Evolutionary conservation across 2,329 filamentous ascomycete species (phyloP).

Genomic region (Aspergillus versicolor): DNA sequence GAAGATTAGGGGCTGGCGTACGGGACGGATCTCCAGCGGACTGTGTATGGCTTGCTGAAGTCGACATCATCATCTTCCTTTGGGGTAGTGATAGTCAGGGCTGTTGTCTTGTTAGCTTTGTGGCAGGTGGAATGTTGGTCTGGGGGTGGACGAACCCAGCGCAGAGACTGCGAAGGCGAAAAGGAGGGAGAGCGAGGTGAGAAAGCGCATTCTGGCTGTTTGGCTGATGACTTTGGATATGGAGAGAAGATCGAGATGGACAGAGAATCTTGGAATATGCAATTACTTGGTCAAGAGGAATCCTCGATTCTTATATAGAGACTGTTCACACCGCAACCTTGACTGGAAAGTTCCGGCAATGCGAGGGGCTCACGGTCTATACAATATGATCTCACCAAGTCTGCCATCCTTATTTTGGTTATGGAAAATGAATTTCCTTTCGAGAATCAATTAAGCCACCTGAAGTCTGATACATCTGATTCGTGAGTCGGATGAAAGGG

Average conservation of each 20-base stretch:
- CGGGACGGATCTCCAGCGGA: slow-evolving; percentile 42
- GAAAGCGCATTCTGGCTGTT: slow-evolving; percentile 28
- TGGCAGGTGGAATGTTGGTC: background rate
- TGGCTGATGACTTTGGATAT: background rate
- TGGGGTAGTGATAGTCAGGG: slow-evolving; percentile 35
- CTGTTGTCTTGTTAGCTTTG: slow-evolving; percentile 11
- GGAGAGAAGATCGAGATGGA: background rate
- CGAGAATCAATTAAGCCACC: background rate
- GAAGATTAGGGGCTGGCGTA: slow-evolving; percentile 15
- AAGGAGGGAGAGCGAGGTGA: slow-evolving; percentile 22
- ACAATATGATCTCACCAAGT: background rate
- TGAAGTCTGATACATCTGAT: slow-evolving; percentile 9
- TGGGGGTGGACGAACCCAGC: slow-evolving; percentile 23
- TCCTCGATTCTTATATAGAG: slow-evolving; percentile 6
- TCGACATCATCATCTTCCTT: slow-evolving; percentile 33
- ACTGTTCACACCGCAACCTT: slow-evolving; percentile 4
- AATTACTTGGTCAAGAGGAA: background rate
- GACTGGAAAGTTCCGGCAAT: background rate
- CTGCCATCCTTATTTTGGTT: background rate
- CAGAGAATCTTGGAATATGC: background rate
- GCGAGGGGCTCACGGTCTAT: slow-evolving; percentile 8
- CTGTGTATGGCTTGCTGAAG: slow-evolving; percentile 35
- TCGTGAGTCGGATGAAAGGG: background rate
- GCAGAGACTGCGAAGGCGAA: slow-evolving; percentile 30
- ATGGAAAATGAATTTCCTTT: background rate